phyloP scores from a whole-genome alignment of 371 early-diverging fungal genomes.

The Mucor saturninus region DNA sequence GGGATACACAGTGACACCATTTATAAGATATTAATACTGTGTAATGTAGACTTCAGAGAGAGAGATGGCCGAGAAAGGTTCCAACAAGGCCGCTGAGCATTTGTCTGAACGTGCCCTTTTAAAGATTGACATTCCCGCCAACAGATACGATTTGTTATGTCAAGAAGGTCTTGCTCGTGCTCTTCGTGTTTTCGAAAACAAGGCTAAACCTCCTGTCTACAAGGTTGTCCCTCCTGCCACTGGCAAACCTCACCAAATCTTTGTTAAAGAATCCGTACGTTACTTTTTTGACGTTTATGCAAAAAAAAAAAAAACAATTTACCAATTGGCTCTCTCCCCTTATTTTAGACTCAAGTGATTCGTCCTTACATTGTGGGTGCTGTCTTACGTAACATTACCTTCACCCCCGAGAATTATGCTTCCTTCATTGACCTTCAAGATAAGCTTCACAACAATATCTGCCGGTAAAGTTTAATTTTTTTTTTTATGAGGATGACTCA shows the following conservation, averaged over 20 bases:
- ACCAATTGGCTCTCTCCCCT: not conserved
- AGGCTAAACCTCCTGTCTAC: conserved; percentile 70
- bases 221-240: conserved; percentile 60
- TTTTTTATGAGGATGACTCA: conserved; percentile 9
- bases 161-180: conserved; percentile 94
- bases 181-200: conserved; percentile 79
- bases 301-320: not conserved
- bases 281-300: not conserved
- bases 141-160: conserved; percentile 97
- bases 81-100: conserved; percentile 56
- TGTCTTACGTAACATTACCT: conserved; percentile 88
- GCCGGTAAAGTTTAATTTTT: conserved; percentile 61
- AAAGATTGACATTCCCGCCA: conserved; percentile 99
- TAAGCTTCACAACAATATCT: conserved; percentile 97
- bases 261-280: conserved; percentile 57
- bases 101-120: conserved; percentile 82
- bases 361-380: conserved; percentile 96
- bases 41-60: conserved; percentile 76
- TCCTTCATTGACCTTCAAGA: conserved; percentile 99
- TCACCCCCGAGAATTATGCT: conserved; percentile 86
- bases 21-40: not conserved
- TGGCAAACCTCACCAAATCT: conserved; percentile 67
- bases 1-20: not conserved
- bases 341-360: conserved; percentile 67
- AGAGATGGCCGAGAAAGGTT: conserved; percentile 74